A percentile compares a stretch with the other conserved stretches of the same genome.
These are phyloP conservation scores for Orbilia brochopaga DNA, from an alignment of 2,329 filamentous ascomycete species.

Conservation along the genomic window DNA sequence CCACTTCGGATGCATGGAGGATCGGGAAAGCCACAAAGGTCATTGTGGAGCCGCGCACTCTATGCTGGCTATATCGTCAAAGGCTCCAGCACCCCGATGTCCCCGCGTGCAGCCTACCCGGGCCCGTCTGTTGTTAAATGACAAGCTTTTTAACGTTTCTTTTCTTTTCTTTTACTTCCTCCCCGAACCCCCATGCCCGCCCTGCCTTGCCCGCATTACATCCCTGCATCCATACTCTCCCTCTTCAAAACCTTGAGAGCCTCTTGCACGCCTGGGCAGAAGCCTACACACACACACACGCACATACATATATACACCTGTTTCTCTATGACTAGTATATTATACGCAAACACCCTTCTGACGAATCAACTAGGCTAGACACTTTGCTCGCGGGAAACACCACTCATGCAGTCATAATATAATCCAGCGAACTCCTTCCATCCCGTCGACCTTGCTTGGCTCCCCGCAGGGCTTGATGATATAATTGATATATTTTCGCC, in stretches of 20 bases:
- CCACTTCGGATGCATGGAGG: conserved; percentile 26
- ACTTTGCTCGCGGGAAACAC: conserved; percentile 5
- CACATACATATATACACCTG: conserved; percentile 10
- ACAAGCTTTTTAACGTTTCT: neutral
- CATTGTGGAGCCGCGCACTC: conserved; percentile 26
- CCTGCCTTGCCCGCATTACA: conserved; percentile 21
- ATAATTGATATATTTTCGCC: conserved; percentile 36
- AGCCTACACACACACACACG: conserved; percentile 18
- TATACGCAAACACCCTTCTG: conserved; percentile 25
- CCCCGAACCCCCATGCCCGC: conserved; percentile 2
- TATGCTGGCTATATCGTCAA: conserved; percentile 7
- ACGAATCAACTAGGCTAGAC: conserved; percentile 41
- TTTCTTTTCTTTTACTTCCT: no score
- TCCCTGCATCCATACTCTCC: neutral
- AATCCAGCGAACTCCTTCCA: conserved; percentile 50
- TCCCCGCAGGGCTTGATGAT: conserved; percentile 28
- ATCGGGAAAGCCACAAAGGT: conserved; percentile 42
- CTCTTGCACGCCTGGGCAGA: no score
- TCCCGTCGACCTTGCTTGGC: conserved; percentile 36
- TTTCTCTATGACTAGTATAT: conserved; percentile 48
- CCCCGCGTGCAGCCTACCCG: neutral
- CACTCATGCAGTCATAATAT: conserved; percentile 48
- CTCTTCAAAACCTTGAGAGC: no score
- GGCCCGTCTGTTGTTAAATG: neutral
- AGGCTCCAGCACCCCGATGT: neutral